phyloP scores from a whole-genome alignment of 2,329 filamentous ascomycete genomes.

The Ilyonectria mors-panacis region DNA sequence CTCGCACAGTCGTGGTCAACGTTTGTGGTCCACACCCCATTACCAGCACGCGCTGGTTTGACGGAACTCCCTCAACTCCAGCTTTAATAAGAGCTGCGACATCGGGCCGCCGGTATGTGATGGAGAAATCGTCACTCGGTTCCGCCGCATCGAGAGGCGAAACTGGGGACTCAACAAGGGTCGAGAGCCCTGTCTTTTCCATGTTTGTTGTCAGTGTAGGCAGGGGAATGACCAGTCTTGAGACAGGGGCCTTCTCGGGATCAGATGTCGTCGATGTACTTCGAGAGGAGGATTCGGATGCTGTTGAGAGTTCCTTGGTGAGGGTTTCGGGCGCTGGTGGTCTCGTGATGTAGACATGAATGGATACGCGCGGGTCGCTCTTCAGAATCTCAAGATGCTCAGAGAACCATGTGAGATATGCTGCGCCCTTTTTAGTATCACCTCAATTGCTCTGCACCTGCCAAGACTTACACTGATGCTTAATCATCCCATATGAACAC shows the following conservation, averaged over 20 bases:
- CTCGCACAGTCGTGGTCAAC: conserved; percentile 60
- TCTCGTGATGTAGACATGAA: conserved; percentile 56
- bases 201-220: conserved; percentile 20
- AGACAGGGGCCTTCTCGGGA: conserved; percentile 30
- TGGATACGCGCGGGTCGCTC: conserved; percentile 48
- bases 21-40: conserved; percentile 63
- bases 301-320: conserved; percentile 22
- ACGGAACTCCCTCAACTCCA: conserved; percentile 46
- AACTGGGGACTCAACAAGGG: conserved; percentile 18
- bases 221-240: conserved; percentile 10
- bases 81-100: conserved; percentile 53
- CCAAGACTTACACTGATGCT: conserved; percentile 51
- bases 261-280: conserved; percentile 20
- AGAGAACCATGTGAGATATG: conserved; percentile 56
- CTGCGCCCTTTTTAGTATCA: conserved; percentile 41
- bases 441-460: not conserved
- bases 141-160: conserved; percentile 4
- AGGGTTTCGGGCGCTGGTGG: conserved; percentile 28
- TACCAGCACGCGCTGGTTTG: conserved; percentile 56
- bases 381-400: conserved; percentile 53
- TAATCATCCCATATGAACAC: conserved; percentile 61
- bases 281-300: conserved; percentile 32
- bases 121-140: conserved; percentile 37
- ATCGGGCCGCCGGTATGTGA: conserved; percentile 56
- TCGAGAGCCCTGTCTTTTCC: conserved; percentile 39